Percentiles rank a stretch among this genome's conserved stretches.
These are phyloP conservation scores for Plenodomus lindquistii DNA, from an alignment of 2,329 filamentous ascomycete species.

Conservation along the genomic window DNA sequence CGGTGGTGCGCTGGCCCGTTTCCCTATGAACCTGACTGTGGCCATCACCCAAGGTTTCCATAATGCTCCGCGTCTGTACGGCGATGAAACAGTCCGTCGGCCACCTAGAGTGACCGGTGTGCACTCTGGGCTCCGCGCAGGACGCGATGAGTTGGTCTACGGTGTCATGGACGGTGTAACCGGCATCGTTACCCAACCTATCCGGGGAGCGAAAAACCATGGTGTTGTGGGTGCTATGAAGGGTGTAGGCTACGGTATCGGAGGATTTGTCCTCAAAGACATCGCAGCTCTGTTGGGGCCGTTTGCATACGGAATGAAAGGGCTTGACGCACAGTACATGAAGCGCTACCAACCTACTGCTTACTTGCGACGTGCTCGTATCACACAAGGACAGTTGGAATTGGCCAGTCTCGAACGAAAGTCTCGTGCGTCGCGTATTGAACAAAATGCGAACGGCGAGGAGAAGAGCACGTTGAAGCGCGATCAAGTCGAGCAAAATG, in stretches of 20 bases:
- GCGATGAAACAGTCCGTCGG: slow-evolving; percentile 68
- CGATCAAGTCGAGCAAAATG: slow-evolving; percentile 37
- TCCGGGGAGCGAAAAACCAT: slow-evolving; percentile 59
- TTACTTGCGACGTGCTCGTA: slow-evolving; percentile 61
- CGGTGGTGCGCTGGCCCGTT: slow-evolving; percentile 56
- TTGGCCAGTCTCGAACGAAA: slow-evolving; percentile 21
- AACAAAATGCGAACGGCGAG: slow-evolving; percentile 9
- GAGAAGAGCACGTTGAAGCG: slow-evolving; percentile 17
- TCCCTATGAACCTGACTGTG: slow-evolving; percentile 64
- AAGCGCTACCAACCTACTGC: slow-evolving; percentile 58
- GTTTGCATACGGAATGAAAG: slow-evolving; percentile 66
- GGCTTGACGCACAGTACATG: slow-evolving; percentile 63
- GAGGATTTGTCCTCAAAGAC: slow-evolving; percentile 67
- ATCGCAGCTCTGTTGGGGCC: slow-evolving; percentile 65
- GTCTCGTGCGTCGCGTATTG: slow-evolving; percentile 7
- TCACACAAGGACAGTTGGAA: slow-evolving; percentile 57
- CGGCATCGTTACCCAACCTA: slow-evolving; percentile 64
- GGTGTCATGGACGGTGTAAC: slow-evolving; percentile 69
- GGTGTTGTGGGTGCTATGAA: slow-evolving; percentile 58
- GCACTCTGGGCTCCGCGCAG: slow-evolving; percentile 63
- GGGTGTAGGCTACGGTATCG: slow-evolving; percentile 64
- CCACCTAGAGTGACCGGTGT: slow-evolving; percentile 68
- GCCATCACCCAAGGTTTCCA: slow-evolving; percentile 71
- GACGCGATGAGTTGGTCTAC: slow-evolving; percentile 63
- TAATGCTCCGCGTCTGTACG: slow-evolving; percentile 71